Evolutionary conservation across 1,139 yeast genomes (phyloP).

Genomic region (Candida frijolesensis): DNA sequence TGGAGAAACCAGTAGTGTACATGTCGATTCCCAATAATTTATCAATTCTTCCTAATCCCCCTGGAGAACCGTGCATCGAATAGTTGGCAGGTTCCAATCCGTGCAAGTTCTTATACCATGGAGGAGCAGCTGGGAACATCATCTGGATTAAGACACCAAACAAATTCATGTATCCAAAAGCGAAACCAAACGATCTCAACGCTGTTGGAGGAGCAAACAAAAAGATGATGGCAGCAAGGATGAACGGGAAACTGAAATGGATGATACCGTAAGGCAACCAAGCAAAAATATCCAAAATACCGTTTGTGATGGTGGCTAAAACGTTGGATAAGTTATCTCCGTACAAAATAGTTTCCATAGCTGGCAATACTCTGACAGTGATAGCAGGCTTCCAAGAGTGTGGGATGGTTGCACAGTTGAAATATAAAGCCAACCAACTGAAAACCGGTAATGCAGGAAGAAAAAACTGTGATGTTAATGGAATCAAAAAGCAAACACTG

Average conservation of each 20-base stretch:
- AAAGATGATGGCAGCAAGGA: constrained; percentile 78
- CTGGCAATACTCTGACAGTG: constrained; percentile 87
- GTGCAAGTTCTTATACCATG: constrained; percentile 90
- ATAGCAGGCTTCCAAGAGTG: constrained; percentile 83
- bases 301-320: constrained; percentile 71
- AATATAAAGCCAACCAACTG: constrained; percentile 86
- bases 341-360: constrained; percentile 88
- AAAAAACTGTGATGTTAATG: constrained; percentile 84
- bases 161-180: constrained; percentile 96
- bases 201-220: constrained; percentile 93
- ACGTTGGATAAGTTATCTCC: constrained; percentile 92
- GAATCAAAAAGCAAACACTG: constrained; percentile 54
- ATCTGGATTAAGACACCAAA: constrained; percentile 81
- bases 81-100: constrained; percentile 92
- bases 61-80: constrained; percentile 92
- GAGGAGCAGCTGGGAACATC: constrained; percentile 93
- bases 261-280: constrained; percentile 96
- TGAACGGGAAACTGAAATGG: constrained; percentile 88
- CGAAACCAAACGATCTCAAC: constrained; percentile 84
- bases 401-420: constrained; percentile 78
- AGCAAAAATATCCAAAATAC: constrained; percentile 77
- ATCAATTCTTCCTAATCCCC: constrained; percentile 93
- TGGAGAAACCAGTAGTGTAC: constrained; percentile 84
- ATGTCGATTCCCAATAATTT: constrained; percentile 74
- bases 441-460: constrained; percentile 83